A percentile compares a stretch with the other conserved stretches of the same genome.
Evolutionary conservation across 768 basidiomycete species (phyloP).

Genomic region (Xanthoconium stramineum): DNA sequence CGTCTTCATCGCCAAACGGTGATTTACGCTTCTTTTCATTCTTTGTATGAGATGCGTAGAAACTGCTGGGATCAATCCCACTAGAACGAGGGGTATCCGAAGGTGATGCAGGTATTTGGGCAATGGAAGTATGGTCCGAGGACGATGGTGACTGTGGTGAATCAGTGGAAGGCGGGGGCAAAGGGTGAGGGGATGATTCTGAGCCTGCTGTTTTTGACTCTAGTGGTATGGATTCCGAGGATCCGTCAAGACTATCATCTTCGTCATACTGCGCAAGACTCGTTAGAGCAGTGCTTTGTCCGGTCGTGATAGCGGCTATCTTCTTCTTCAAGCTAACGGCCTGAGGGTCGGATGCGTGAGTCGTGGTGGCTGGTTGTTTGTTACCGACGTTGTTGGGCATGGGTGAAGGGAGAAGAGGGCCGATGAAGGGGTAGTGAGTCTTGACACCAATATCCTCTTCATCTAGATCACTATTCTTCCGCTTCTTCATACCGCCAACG

Average conservation of each 20-base stretch:
- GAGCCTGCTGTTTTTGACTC: slow-evolving; percentile 21
- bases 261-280: slow-evolving; percentile 42
- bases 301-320: slow-evolving; percentile 40
- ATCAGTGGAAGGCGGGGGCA: slow-evolving; percentile 32
- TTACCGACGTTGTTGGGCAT: slow-evolving; percentile 20
- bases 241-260: slow-evolving; percentile 35
- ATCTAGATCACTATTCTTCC: slow-evolving; percentile 44
- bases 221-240: slow-evolving; percentile 13
- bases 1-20: slow-evolving; percentile 30
- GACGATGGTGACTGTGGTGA: slow-evolving; percentile 31
- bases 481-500: slow-evolving; percentile 47
- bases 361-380: slow-evolving; percentile 15
- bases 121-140: slow-evolving; percentile 26
- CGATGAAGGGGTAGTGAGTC: slow-evolving; percentile 54
- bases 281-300: slow-evolving; percentile 34
- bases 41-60: slow-evolving; percentile 33
- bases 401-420: slow-evolving; percentile 59
- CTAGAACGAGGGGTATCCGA: slow-evolving; percentile 19
- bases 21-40: slow-evolving; percentile 42
- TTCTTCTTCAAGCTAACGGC: slow-evolving; percentile 50
- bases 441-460: slow-evolving; percentile 49
- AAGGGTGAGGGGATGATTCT: slow-evolving; percentile 30
- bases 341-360: slow-evolving; percentile 44
- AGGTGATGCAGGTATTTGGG: slow-evolving; percentile 17
- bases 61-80: slow-evolving; percentile 34